phyloP scores from a whole-genome alignment of 2,329 filamentous ascomycete species.

The Hymenoscyphus linearis region DNA sequence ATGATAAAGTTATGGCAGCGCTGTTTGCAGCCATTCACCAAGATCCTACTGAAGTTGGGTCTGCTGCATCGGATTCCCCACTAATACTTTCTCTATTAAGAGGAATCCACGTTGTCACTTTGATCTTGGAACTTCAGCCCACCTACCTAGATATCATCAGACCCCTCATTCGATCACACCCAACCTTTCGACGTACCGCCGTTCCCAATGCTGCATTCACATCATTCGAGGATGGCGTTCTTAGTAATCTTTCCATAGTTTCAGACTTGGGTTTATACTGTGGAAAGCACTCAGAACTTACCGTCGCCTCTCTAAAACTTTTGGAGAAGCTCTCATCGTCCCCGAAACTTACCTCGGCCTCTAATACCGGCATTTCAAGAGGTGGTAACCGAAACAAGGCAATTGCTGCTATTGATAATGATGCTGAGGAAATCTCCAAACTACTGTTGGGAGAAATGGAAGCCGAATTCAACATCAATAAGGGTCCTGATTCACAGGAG shows the following conservation, averaged over 20 bases:
- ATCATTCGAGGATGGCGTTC: slow-evolving; percentile 88
- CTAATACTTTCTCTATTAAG: slow-evolving; percentile 73
- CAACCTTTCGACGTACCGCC: slow-evolving; percentile 50
- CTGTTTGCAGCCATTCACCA: slow-evolving; percentile 77
- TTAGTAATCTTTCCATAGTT: slow-evolving; percentile 73
- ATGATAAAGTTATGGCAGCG: slow-evolving; percentile 76
- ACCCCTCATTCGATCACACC: slow-evolving; percentile 66
- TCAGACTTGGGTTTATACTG: slow-evolving; percentile 83
- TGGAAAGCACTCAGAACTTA: slow-evolving; percentile 74
- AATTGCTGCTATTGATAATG: slow-evolving; percentile 80
- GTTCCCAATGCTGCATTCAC: slow-evolving; percentile 72
- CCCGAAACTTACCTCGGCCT: slow-evolving; percentile 43
- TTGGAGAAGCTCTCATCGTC: slow-evolving; percentile 84
- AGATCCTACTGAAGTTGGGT: slow-evolving; percentile 65
- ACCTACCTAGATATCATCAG: slow-evolving; percentile 88
- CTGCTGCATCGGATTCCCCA: slow-evolving; percentile 70
- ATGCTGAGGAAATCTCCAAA: slow-evolving; percentile 72
- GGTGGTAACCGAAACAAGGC: slow-evolving; percentile 68
- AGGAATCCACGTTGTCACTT: slow-evolving; percentile 77
- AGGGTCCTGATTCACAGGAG: slow-evolving; percentile 61
- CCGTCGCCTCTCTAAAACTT: slow-evolving; percentile 73
- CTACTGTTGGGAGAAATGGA: slow-evolving; percentile 66
- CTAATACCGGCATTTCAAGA: slow-evolving; percentile 20
- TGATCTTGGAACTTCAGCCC: slow-evolving; percentile 79
- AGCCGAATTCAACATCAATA: slow-evolving; percentile 65